Conservation (phyloP, 257 asterid genomes). For the Scutellaria galericulata region DNA sequence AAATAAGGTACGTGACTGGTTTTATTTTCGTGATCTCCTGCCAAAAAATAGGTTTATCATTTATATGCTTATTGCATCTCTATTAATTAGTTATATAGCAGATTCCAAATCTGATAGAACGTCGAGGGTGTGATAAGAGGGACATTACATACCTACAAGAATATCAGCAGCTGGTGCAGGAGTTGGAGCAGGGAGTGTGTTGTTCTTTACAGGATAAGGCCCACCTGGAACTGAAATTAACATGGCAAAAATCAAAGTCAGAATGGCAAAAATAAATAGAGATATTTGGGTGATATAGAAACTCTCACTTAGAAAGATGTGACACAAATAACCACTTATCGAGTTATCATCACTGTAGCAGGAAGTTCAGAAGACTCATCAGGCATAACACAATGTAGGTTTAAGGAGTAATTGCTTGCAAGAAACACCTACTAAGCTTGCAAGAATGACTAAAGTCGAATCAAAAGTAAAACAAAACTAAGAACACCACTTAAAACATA, state of each 20-base stretch:
- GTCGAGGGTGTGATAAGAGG: not conserved
- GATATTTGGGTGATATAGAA: not conserved
- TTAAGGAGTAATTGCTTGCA: not conserved
- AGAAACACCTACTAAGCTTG: not conserved
- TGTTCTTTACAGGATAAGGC: slow-evolving; percentile 58
- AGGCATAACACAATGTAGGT: not conserved
- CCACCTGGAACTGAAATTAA: slow-evolving; percentile 81
- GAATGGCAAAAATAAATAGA: not conserved
- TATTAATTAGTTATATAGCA: not conserved
- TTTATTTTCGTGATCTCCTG: slow-evolving; percentile 61
- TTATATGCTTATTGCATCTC: not conserved
- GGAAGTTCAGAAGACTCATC: not conserved
- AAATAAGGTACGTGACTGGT: slow-evolving; percentile 61
- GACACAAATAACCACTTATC: no score
- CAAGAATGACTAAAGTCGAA: not conserved
- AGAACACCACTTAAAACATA: not conserved
- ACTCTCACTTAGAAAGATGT: not conserved
- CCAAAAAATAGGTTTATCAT: slow-evolving; percentile 28
- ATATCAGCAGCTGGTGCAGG: slow-evolving; percentile 68
- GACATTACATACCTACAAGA: slow-evolving; percentile 58
- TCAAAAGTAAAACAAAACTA: not conserved
- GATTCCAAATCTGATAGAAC: not conserved
- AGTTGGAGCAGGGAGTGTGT: slow-evolving; percentile 59
- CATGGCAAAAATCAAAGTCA: slow-evolving; percentile 27
- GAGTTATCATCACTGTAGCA: not conserved